Evolutionary conservation across 2,329 filamentous ascomycete genomes (phyloP).

Genomic region (Hymenoscyphus repandus): DNA sequence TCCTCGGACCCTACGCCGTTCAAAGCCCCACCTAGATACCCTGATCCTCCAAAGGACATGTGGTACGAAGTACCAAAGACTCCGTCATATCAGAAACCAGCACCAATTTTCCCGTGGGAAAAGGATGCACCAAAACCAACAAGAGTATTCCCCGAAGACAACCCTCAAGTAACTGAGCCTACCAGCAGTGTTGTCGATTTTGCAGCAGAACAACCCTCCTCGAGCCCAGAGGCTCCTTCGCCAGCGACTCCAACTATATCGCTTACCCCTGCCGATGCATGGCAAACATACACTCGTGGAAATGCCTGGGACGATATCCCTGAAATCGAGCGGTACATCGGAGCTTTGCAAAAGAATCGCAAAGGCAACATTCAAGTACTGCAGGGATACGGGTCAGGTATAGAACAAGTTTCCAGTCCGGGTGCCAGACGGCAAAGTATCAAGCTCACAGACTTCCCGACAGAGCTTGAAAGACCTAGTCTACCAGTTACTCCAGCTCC

Average conservation of each 20-base stretch:
- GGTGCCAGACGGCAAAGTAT: conserved; percentile 42
- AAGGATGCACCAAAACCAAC: conserved; percentile 54
- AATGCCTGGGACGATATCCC: conserved; percentile 95
- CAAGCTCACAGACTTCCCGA: conserved; percentile 83
- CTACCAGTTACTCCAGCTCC: conserved; percentile 88
- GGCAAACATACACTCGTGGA: conserved; percentile 65
- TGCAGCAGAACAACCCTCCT: conserved; percentile 34
- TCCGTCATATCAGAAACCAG: conserved; percentile 53
- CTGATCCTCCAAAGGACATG: conserved; percentile 81
- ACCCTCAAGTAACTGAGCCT: conserved; percentile 27
- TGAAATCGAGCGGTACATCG: conserved; percentile 83
- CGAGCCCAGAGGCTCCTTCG: conserved; percentile 33
- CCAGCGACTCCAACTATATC: conserved; percentile 42
- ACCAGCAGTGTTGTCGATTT: conserved; percentile 29
- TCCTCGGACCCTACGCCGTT: conserved; percentile 71
- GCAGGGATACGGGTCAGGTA: conserved; percentile 30
- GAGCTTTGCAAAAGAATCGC: conserved; percentile 62
- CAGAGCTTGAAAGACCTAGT: conserved; percentile 74
- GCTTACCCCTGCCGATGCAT: conserved; percentile 51
- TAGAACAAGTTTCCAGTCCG: conserved; percentile 26
- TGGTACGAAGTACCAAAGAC: conserved; percentile 75
- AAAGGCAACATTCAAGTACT: conserved; percentile 36
- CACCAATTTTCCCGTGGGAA: conserved; percentile 91
- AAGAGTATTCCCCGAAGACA: conserved; percentile 61
- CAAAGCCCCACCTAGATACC: conserved; percentile 69